Conservation (phyloP, 1,139 yeast genomes). For the Protomyces macrosporus region DNA sequence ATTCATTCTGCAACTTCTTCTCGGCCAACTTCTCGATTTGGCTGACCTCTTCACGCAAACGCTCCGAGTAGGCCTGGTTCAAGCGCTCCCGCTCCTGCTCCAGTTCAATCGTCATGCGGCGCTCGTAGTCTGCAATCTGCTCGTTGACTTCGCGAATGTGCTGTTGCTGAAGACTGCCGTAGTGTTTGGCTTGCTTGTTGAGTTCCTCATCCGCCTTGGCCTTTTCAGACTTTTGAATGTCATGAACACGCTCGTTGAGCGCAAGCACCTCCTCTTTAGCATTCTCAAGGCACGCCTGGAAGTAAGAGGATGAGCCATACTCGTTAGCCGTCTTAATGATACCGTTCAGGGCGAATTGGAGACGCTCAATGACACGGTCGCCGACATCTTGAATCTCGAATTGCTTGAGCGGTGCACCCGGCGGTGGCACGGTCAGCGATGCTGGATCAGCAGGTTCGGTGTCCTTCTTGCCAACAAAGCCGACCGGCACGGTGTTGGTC, state of each 20-base stretch:
- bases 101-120: conserved; percentile 54
- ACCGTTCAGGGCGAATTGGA: conserved; percentile 19
- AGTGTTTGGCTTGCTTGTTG: conserved; percentile 38
- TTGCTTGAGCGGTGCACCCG: conserved; percentile 11
- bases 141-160: conserved; percentile 30
- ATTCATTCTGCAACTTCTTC: conserved; percentile 71
- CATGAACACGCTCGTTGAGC: conserved; percentile 35
- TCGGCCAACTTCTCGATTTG: conserved; percentile 64
- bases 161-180: conserved; percentile 29
- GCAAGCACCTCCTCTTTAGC: conserved; percentile 31
- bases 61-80: conserved; percentile 56
- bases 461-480: not conserved
- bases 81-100: conserved; percentile 60
- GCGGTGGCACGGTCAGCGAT: conserved; percentile 1
- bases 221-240: conserved; percentile 32
- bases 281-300: conserved; percentile 11
- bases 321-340: conserved; percentile 23
- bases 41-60: conserved; percentile 60
- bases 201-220: conserved; percentile 35
- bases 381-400: conserved; percentile 12
- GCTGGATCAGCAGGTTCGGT: conserved; percentile 12
- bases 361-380: conserved; percentile 11
- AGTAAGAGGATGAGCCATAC: conserved; percentile 10
- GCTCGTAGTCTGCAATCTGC: conserved; percentile 47
- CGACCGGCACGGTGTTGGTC: not conserved